Conservation (phyloP, 2,329 filamentous ascomycete species). For the Magnaporthiopsis rhizophila region DNA sequence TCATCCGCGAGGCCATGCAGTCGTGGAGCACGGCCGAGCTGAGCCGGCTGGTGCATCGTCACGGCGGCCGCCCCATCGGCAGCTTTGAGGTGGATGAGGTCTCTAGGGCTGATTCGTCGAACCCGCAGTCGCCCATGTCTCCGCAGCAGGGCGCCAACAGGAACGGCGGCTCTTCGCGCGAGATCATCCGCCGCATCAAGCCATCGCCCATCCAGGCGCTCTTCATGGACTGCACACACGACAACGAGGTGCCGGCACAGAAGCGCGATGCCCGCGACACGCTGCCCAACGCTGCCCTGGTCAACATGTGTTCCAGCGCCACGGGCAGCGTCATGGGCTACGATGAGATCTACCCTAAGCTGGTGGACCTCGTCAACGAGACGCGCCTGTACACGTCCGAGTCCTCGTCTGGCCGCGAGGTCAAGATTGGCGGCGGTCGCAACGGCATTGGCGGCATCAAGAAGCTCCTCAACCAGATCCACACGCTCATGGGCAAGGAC, state of each 20-base stretch:
- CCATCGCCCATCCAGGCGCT: slow-evolving; percentile 85
- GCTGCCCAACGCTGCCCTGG: slow-evolving; percentile 84
- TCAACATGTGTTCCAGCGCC: slow-evolving; percentile 91
- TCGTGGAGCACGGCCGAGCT: slow-evolving; percentile 92
- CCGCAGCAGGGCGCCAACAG: slow-evolving; percentile 19
- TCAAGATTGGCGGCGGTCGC: slow-evolving; percentile 62
- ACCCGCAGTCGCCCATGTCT: slow-evolving; percentile 22
- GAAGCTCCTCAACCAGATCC: slow-evolving; percentile 89
- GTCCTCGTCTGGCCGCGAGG: slow-evolving; percentile 52
- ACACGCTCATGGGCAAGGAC: slow-evolving; percentile 91
- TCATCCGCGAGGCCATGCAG: slow-evolving; percentile 98
- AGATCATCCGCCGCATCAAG: slow-evolving; percentile 73
- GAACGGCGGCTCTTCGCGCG: slow-evolving; percentile 34
- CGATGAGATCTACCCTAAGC: slow-evolving; percentile 87
- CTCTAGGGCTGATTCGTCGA: slow-evolving; percentile 48
- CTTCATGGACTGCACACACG: slow-evolving; percentile 99
- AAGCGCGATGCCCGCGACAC: slow-evolving; percentile 93
- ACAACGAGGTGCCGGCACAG: slow-evolving; percentile 93
- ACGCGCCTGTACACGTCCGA: slow-evolving; percentile 73
- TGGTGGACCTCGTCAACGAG: slow-evolving; percentile 91
- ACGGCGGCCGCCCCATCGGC: slow-evolving; percentile 89
- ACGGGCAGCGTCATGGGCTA: slow-evolving; percentile 97
- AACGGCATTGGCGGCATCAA: slow-evolving; percentile 86
- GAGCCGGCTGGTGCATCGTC: slow-evolving; percentile 84
- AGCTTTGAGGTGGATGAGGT: slow-evolving; percentile 94